Percentiles rank a stretch among this genome's conserved stretches.
Evolutionary conservation across 129 eudicot species (phyloP).

Genomic region (Centrapalus pauciflorus): DNA sequence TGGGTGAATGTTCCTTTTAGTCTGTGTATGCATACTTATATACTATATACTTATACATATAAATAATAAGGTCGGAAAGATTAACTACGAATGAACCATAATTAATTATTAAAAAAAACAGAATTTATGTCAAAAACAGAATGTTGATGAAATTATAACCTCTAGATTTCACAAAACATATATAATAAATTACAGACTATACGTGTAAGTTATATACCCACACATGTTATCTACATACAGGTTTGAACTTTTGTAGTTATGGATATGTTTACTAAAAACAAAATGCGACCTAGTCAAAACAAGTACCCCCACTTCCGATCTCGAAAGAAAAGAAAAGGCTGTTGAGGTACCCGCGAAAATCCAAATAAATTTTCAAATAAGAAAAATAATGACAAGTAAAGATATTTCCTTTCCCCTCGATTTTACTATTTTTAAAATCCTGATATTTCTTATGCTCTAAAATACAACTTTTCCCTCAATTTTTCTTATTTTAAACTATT

Average conservation of each 20-base stretch:
- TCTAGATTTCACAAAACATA: slow-evolving; percentile 4
- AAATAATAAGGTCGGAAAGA: slow-evolving; percentile 3
- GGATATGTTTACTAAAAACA: slow-evolving; percentile 24
- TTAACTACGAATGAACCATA: slow-evolving; percentile 7
- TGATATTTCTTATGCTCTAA: slow-evolving; percentile 2
- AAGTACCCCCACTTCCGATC: slow-evolving; percentile 44
- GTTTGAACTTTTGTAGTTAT: slow-evolving; percentile 7
- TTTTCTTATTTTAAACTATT: slow-evolving; percentile 9
- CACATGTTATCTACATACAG: slow-evolving; percentile 8
- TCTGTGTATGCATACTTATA: slow-evolving; percentile 13
- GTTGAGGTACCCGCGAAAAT: slow-evolving; percentile 30
- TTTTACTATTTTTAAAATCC: slow-evolving; percentile 13
- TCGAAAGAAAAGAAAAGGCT: slow-evolving; percentile 23
- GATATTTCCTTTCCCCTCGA: slow-evolving; percentile 14
- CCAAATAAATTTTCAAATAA: slow-evolving; percentile 27
- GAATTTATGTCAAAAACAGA: not conserved
- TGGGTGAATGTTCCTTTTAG: slow-evolving; percentile 35
- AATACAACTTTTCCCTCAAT: slow-evolving; percentile 21
- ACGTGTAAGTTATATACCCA: not conserved
- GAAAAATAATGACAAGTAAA: slow-evolving; percentile 12
- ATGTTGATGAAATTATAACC: slow-evolving; percentile 13
- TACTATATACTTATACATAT: not conserved
- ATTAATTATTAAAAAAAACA: slow-evolving; percentile 24
- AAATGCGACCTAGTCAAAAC: slow-evolving; percentile 56
- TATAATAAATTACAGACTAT: not conserved